phyloP scores from a whole-genome alignment of 805 yeast species.

The Nakazawaea peltata region DNA sequence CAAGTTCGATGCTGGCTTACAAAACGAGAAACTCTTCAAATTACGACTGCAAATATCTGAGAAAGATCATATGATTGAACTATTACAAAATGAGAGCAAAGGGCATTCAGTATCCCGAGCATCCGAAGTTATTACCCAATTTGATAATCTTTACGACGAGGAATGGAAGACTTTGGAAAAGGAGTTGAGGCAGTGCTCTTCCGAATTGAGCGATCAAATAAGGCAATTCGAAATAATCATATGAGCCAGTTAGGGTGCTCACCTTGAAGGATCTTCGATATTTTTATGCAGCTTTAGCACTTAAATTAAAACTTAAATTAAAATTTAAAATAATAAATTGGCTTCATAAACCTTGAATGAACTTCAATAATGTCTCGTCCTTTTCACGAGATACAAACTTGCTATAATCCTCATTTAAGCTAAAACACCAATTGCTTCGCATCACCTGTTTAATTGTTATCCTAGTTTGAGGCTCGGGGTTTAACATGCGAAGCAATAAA shows the following conservation, averaged over 20 bases:
- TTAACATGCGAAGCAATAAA: slow-evolving; percentile 19
- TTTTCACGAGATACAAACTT: slow-evolving; percentile 13
- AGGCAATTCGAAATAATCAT: slow-evolving; percentile 5
- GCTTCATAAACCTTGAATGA: slow-evolving; percentile 8
- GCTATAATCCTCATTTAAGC: slow-evolving; percentile 13
- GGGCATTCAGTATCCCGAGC: no score
- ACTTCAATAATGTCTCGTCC: slow-evolving; percentile 19
- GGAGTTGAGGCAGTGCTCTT: neutral
- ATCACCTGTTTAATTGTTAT: slow-evolving; percentile 13
- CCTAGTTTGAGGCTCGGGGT: slow-evolving; percentile 21
- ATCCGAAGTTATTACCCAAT: no score
- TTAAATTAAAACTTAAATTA: no score
- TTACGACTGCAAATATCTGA: slow-evolving; percentile 1
- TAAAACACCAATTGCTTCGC: slow-evolving; percentile 23
- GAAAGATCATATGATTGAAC: neutral
- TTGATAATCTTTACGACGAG: slow-evolving; percentile 2
- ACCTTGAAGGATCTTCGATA: no score
- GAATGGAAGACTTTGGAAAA: slow-evolving; percentile 2
- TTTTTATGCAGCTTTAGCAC: no score
- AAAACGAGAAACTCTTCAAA: slow-evolving; percentile 13
- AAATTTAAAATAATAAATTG: no score
- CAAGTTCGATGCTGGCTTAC: slow-evolving; percentile 13
- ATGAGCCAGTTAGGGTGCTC: no score
- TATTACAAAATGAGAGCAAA: neutral
- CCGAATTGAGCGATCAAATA: slow-evolving; percentile 1